phyloP scores from a whole-genome alignment of 805 yeast genomes.

The Wickerhamomyces strasburgensis region DNA sequence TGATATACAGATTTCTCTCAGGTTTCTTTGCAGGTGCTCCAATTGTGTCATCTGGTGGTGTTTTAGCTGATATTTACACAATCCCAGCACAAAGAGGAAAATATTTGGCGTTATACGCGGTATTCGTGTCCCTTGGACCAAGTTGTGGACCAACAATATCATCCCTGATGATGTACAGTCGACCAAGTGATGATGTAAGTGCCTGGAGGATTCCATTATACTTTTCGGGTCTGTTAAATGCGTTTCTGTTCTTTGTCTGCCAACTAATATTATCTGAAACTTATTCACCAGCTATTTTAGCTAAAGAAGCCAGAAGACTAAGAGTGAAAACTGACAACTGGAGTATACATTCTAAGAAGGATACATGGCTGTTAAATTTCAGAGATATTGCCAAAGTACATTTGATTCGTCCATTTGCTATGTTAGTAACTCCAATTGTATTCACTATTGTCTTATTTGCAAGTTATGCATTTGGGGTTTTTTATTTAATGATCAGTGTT shows the following conservation, averaged over 20 bases:
- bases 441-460: slow-evolving; percentile 40
- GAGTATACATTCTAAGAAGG: slow-evolving; percentile 15
- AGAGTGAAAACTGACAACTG: slow-evolving; percentile 9
- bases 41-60: slow-evolving; percentile 54
- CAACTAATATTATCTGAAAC: slow-evolving; percentile 30
- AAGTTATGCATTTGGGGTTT: slow-evolving; percentile 44
- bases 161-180: slow-evolving; percentile 38
- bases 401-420: slow-evolving; percentile 16
- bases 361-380: slow-evolving; percentile 14
- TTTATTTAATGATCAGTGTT: slow-evolving; percentile 41
- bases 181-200: slow-evolving; percentile 31
- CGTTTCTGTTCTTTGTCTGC: slow-evolving; percentile 30
- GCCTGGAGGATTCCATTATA: slow-evolving; percentile 58
- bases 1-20: slow-evolving; percentile 50
- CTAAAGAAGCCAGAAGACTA: slow-evolving; percentile 10
- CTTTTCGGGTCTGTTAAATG: slow-evolving; percentile 40
- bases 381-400: slow-evolving; percentile 14
- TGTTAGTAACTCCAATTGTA: slow-evolving; percentile 28
- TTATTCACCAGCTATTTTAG: slow-evolving; percentile 11
- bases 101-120: slow-evolving; percentile 46
- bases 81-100: slow-evolving; percentile 44
- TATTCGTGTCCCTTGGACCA: slow-evolving; percentile 41
- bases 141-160: slow-evolving; percentile 44
- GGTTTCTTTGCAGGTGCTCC: slow-evolving; percentile 61
- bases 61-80: slow-evolving; percentile 44